Percentiles rank a stretch among this genome's conserved stretches.
phyloP scores from a whole-genome alignment of 2,329 filamentous ascomycete genomes.

The Metarhizium guizhouense region DNA sequence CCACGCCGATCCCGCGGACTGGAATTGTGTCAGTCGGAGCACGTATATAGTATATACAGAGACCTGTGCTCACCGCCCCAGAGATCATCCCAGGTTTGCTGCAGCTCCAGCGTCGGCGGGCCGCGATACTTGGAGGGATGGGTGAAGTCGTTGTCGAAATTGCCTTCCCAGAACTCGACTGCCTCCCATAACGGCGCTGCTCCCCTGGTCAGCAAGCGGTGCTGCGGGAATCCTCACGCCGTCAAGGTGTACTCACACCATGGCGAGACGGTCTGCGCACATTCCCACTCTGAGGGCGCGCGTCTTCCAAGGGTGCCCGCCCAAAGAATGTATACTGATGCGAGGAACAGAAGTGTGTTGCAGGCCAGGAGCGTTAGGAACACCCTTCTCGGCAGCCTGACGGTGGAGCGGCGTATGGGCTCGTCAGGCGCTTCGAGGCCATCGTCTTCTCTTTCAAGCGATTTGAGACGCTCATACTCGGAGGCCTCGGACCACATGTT shows the following conservation, averaged over 20 bases:
- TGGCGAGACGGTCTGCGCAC: neutral
- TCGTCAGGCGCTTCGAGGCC: neutral
- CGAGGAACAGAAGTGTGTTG: neutral
- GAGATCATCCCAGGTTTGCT: neutral
- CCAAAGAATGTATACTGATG: neutral
- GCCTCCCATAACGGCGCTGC: constrained; percentile 2
- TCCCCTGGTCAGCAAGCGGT: neutral
- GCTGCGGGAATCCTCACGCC: too few relatives aligned
- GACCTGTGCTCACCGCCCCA: neutral
- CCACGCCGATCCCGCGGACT: neutral
- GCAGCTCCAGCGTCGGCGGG: neutral
- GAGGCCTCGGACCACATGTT: neutral
- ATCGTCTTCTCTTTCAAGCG: neutral
- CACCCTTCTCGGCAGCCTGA: neutral
- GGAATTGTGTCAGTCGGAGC: neutral
- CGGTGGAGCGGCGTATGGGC: neutral
- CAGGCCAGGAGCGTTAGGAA: neutral
- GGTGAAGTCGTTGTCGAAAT: constrained; percentile 1
- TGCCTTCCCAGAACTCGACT: constrained; percentile 3
- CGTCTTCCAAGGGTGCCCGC: neutral
- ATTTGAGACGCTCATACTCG: neutral
- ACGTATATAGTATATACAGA: too few relatives aligned
- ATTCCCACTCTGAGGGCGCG: neutral
- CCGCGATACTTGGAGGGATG: constrained; percentile 1
- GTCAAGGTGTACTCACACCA: neutral